Evolutionary conservation across 164 flowering plant genomes (phyloP), one percentile per base, ranked within the genome.

Genomic region (Macadamia tetraphylla): DNA sequence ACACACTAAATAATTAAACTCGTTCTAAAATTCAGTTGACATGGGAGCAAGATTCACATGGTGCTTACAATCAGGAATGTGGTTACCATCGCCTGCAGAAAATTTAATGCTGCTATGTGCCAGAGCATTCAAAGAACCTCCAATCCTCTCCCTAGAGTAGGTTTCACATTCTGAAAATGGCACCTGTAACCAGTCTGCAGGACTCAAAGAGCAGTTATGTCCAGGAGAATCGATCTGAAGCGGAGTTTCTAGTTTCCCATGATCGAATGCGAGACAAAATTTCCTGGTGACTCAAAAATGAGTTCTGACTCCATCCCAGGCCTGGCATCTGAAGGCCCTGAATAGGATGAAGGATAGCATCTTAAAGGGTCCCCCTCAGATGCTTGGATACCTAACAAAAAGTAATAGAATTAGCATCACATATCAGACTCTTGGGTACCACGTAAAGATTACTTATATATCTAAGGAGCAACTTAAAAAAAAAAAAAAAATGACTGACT

Each of bases 121-220:
- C 8, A 43, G 62, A 55, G 64, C 66, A 63, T 32, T 32, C 31
- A 61, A 66, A 17, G 74, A 65, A 60, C 66, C 66, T 59, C 70
- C 76, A 74, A 23, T 69, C 64, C 70, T 73, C 62, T 64, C 81
- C 62, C 52, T 29, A 18, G 51, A 55, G 63, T 42, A 65, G 57
- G 66, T 44, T 23, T 61, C 77, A 66, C 66, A 62, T 6, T 69
- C 78, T 56, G 63, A 69, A 65, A 56, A 57, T 53, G 75, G 51
- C 35, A 9, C 18, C 17, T 81, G 9, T 18, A 65, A 32, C 79
- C 77, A 82, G n/a, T 74, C 78, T 51, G 69, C 56, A 61, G 68
- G 67, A 74, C 75, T 71, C 10, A 55, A 75, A 58, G 82, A 74
- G 66, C 35, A 63, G 18, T 75, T 69, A 55, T 67, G 65, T 32